Conservation (phyloP, 2,329 filamentous ascomycete species). For the Dichotomopilus funicola region DNA sequence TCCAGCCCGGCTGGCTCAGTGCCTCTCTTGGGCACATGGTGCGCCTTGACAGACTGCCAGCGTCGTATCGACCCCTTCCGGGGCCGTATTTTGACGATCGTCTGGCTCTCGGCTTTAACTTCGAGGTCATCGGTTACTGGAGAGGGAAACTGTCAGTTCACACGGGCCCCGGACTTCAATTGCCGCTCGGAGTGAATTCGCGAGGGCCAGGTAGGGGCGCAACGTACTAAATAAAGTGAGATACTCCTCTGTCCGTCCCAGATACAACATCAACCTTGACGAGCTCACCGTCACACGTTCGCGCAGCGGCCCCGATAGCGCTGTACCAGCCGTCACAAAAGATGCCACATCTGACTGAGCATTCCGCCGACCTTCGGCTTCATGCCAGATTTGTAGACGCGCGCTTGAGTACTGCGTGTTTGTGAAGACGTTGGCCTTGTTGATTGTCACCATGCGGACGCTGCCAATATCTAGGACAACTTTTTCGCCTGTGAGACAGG, state of each 20-base stretch:
- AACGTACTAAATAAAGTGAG: slow-evolving; percentile 26
- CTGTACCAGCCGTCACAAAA: slow-evolving; percentile 27
- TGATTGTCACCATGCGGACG: slow-evolving; percentile 24
- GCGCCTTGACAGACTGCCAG: slow-evolving; percentile 25
- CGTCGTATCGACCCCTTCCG: slow-evolving; percentile 21
- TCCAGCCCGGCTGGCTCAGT: slow-evolving; percentile 23
- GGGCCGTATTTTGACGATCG: slow-evolving; percentile 26
- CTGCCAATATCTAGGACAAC: slow-evolving; percentile 27
- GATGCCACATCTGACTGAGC: slow-evolving; percentile 22
- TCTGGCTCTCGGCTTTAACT: slow-evolving; percentile 22
- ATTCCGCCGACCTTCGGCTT: slow-evolving; percentile 17
- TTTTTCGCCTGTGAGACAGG: slow-evolving; percentile 25
- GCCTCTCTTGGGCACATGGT: slow-evolving; percentile 17
- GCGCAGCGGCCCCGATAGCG: slow-evolving; percentile 24
- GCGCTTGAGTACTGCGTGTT: slow-evolving; percentile 24
- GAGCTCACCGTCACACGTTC: slow-evolving; percentile 22
- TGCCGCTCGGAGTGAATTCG: too few species aligned
- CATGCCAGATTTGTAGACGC: slow-evolving; percentile 28
- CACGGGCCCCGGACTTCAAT: too few species aligned
- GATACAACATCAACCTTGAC: slow-evolving; percentile 24
- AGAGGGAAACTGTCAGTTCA: neutral
- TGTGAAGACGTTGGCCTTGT: slow-evolving; percentile 17
- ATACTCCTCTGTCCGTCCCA: slow-evolving; percentile 25
- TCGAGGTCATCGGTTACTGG: slow-evolving; percentile 27
- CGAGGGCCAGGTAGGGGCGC: neutral